A percentile compares a stretch with the other conserved stretches of the same genome.
phyloP scores from a whole-genome alignment of 495 filamentous ascomycete genomes.

The Gamarada debralockiae region DNA sequence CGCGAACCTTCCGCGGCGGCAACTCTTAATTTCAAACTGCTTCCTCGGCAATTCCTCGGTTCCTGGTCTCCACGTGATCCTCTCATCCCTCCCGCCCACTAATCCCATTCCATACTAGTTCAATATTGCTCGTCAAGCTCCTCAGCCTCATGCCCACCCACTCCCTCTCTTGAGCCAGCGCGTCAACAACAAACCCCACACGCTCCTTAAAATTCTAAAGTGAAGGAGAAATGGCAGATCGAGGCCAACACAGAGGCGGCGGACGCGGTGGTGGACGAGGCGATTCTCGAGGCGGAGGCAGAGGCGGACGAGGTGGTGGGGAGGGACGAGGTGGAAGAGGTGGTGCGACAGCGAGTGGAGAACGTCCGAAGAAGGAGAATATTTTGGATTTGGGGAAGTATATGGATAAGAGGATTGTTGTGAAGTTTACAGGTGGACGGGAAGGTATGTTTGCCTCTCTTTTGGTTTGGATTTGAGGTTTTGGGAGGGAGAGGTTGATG shows the following conservation, averaged over 20 bases:
- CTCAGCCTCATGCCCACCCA: background rate
- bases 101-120: no score
- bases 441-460: constrained; percentile 58
- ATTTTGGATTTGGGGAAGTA: constrained; percentile 94
- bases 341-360: constrained; percentile 40
- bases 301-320: constrained; percentile 37
- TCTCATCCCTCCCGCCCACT: no score
- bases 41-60: no score
- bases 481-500: background rate
- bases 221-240: constrained; percentile 58
- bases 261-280: constrained; percentile 37
- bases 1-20: no score
- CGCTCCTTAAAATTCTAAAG: no score
- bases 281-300: constrained; percentile 37
- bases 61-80: background rate
- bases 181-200: no score
- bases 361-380: constrained; percentile 95
- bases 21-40: no score
- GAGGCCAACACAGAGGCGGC: constrained; percentile 59
- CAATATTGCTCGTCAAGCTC: no score
- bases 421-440: constrained; percentile 94
- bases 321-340: constrained; percentile 39
- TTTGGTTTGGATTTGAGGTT: background rate
- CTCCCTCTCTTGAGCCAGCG: background rate
- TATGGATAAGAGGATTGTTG: constrained; percentile 89